Evolutionary conservation across 2,329 filamentous ascomycete species (phyloP), one percentile per base, ranked within the genome.

Genomic region (Aspergillus floridensis): DNA sequence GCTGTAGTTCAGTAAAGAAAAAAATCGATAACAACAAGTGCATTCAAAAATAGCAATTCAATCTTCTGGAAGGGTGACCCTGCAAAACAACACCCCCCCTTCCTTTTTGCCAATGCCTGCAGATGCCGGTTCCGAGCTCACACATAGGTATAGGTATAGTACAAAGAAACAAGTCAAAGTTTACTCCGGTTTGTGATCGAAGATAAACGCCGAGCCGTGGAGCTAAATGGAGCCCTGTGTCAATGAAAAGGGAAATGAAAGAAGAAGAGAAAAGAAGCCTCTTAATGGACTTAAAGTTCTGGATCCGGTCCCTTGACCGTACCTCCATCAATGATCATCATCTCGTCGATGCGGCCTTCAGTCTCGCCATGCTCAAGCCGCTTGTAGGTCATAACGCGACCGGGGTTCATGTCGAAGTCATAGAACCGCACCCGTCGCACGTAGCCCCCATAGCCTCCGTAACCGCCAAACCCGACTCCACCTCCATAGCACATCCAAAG

Each of bases 401-500:
- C 93, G 60, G 91, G 87, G 71, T 96, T 96, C 77, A 93, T 91
- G 74, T 99, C 93, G 53, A 99, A 86, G 68, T 98, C 93, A 72
- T 95, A 99, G 48, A 99, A 84, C 51, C 95, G 85, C 56, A 97
- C 83, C 31, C 92, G 87, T 26, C 95, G 89, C 69, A 93, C 84
- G 72, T 90, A 98, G 4, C 89, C 89, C 47, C 88, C 88, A 72
- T 97, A 98, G 5, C 93, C 93, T 21, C 90, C 95, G 72, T 99
- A 99, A 0, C 95, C 95, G 57, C 95, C 95, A 68, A 99, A 96
- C 1, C 95, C 95, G 29, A 88, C 86, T 26, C 90, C 95, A 32
- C 95, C 95, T 8, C 88, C 93, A 75, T 98, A 98, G 80, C 95
- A 99, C 93, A 99, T 96, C 95, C 95, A 99, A 2, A 98, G 79